Percentiles rank a stretch among this genome's conserved stretches.
These are phyloP conservation scores for Aquilaria yunnanensis DNA, from an alignment of 345 rosid species.

Conservation along the genomic window DNA sequence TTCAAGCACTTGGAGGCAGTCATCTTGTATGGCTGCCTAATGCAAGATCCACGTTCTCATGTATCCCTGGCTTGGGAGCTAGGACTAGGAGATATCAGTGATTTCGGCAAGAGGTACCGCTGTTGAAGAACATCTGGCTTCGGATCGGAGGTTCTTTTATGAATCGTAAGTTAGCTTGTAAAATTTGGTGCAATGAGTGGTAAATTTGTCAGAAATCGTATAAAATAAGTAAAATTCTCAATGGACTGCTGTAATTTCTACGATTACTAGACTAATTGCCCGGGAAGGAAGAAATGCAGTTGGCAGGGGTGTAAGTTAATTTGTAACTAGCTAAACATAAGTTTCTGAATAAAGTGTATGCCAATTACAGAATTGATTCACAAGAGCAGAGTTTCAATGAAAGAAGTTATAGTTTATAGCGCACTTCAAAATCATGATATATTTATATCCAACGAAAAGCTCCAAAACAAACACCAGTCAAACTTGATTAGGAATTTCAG, in stretches of 20 bases:
- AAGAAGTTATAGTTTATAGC: too few relatives aligned
- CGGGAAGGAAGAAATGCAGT: too few relatives aligned
- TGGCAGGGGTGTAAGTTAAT: too few relatives aligned
- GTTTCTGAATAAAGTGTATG: too few relatives aligned
- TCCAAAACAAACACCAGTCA: too few relatives aligned
- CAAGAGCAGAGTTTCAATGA: too few relatives aligned
- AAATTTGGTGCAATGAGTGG: slow-evolving; percentile 67
- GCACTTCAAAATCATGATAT: too few relatives aligned
- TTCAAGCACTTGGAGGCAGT: not conserved
- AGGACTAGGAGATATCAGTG: slow-evolving; percentile 37
- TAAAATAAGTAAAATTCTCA: slow-evolving; percentile 50
- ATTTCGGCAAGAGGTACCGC: slow-evolving; percentile 35
- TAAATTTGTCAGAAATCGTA: slow-evolving; percentile 56
- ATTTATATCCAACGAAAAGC: too few relatives aligned
- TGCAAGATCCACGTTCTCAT: slow-evolving; percentile 86
- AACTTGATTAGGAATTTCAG: too few relatives aligned
- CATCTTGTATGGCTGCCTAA: slow-evolving; percentile 7
- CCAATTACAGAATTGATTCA: too few relatives aligned
- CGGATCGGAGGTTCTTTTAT: slow-evolving; percentile 24
- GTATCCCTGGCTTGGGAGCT: slow-evolving; percentile 78
- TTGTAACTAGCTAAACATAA: too few relatives aligned
- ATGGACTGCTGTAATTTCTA: slow-evolving; percentile 14
- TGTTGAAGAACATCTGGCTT: slow-evolving; percentile 34
- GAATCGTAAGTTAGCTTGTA: slow-evolving; percentile 44
- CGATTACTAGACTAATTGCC: too few relatives aligned